Base-by-base conservation (phyloP, 805 yeast genomes). In the Starmerella asiatica region DNA sequence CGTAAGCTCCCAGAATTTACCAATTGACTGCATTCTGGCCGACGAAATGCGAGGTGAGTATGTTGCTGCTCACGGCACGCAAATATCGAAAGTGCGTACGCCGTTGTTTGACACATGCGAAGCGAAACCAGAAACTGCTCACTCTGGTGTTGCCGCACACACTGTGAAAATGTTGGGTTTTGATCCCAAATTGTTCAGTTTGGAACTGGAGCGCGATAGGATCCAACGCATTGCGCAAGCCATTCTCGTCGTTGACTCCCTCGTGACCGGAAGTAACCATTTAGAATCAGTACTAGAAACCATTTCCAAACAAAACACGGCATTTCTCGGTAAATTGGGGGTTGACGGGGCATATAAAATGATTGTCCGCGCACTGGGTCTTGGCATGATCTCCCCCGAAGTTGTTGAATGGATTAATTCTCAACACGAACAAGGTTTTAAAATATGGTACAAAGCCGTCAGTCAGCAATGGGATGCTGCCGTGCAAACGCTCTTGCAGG, bases 351-450 rank as follows among this genome's bases (percentile, higher is more conserved):
- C 18, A 8, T 5, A 30, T 6, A 26, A 19, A 9, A 11, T 32
- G 27, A 7, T 32, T 5, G 16, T 32, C 15, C 5, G 9, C 5
- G 34, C 34, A 5, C 24, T 32, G 4, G 16, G 12, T 6, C 21
- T 12, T 32, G 34, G 34, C 11, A n/a, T 6, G 5, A 20, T 17
- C 4, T 15, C 21, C 12, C 29, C 31, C 5, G 34, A 3, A 18
- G 29, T 41, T 1, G 36, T 32, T 4, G 40, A 37, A 17, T 51
- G 55, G 55, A 42, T 52, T 18, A 38, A 43, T 18, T 20, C 34
- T 3, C 45, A 44, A 34, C 56, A 52, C 34, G 56, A 52, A 32
- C 44, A 39, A 16, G 56, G 55, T 12, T 50, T 52, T 38, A 39
- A 32, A 12, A 24, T 36, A 9, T 52, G 56, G 56, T 45, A 45